Evolutionary conservation across 805 yeast genomes (phyloP).

Genomic region (Wickerhamomyces bisporus): DNA sequence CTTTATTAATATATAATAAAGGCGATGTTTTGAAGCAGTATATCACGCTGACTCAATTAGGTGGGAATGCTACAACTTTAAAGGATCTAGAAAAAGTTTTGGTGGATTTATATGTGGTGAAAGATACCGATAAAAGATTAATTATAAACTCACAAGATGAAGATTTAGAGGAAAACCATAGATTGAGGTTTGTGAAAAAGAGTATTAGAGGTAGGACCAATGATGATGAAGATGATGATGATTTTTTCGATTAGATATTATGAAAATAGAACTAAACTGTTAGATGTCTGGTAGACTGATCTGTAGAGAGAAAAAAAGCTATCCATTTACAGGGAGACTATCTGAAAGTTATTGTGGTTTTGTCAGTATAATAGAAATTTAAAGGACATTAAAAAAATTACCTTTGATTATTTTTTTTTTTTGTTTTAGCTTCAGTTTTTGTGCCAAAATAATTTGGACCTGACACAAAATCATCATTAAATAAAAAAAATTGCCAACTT

Average conservation of each 20-base stretch:
- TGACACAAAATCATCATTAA: too few relatives aligned
- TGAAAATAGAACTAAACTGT: too few relatives aligned
- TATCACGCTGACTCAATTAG: conserved; percentile 74
- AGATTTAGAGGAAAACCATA: conserved; percentile 50
- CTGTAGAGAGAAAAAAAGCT: too few relatives aligned
- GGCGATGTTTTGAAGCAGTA: conserved; percentile 76
- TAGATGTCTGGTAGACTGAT: too few relatives aligned
- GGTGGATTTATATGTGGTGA: conserved; percentile 62
- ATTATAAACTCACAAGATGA: conserved; percentile 54
- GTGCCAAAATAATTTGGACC: too few relatives aligned
- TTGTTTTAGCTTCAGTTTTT: too few relatives aligned
- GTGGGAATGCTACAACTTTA: conserved; percentile 72
- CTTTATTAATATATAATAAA: conserved; percentile 74
- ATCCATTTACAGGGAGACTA: too few relatives aligned
- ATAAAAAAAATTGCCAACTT: too few relatives aligned
- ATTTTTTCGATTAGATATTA: conserved; percentile 40
- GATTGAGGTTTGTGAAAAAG: conserved; percentile 51
- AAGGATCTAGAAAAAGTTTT: conserved; percentile 71
- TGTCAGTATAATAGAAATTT: too few relatives aligned
- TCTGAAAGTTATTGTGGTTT: too few relatives aligned
- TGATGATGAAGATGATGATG: conserved; percentile 40
- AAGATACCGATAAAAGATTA: conserved; percentile 63
- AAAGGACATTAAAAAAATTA: too few relatives aligned
- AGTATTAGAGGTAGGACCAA: conserved; percentile 40
- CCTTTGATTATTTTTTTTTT: too few relatives aligned